A percentile compares a stretch with the other conserved stretches of the same genome.
Conservation (phyloP, 768 basidiomycete genomes). For the Porphyrellus cyaneotinctus region DNA sequence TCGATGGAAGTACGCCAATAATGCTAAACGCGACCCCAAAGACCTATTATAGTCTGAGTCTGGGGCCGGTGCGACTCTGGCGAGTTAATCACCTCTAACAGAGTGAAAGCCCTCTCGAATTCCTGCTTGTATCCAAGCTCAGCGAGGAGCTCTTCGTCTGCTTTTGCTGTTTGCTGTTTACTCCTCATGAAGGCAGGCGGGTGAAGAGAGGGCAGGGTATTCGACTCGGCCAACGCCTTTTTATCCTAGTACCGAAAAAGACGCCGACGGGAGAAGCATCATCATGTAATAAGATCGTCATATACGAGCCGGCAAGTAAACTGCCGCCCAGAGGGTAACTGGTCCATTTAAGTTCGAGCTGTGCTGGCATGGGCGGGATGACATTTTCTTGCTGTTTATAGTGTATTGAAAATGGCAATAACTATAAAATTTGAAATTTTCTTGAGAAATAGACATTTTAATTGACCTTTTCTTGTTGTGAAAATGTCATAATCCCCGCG, state of each 20-base stretch:
- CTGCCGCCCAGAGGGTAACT: neutral
- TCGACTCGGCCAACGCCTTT: too few relatives aligned
- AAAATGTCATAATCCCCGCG: too few relatives aligned
- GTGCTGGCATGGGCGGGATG: too few relatives aligned
- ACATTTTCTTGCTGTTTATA: too few relatives aligned
- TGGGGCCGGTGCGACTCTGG: neutral
- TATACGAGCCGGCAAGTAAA: neutral
- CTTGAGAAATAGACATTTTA: too few relatives aligned
- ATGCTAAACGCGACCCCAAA: constrained; percentile 71
- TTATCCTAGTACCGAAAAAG: too few relatives aligned
- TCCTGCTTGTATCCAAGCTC: constrained; percentile 37
- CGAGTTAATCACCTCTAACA: constrained; percentile 24
- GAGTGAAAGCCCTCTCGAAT: constrained; percentile 36
- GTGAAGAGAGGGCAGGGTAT: neutral
- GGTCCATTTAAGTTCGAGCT: too few relatives aligned
- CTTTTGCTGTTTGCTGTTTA: constrained; percentile 3
- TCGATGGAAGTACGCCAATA: constrained; percentile 64
- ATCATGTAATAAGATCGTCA: neutral
- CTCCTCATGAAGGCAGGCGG: constrained; percentile 10
- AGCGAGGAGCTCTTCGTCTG: constrained; percentile 33
- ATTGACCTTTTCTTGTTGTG: too few relatives aligned
- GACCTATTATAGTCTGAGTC: constrained; percentile 39
- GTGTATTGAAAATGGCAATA: too few relatives aligned
- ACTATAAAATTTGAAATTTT: too few relatives aligned
- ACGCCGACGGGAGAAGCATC: too few relatives aligned